Percentiles rank a stretch among this genome's conserved stretches.
phyloP scores from a whole-genome alignment of 352 stramenopile genomes.

The Phytophthora colocasiae region DNA sequence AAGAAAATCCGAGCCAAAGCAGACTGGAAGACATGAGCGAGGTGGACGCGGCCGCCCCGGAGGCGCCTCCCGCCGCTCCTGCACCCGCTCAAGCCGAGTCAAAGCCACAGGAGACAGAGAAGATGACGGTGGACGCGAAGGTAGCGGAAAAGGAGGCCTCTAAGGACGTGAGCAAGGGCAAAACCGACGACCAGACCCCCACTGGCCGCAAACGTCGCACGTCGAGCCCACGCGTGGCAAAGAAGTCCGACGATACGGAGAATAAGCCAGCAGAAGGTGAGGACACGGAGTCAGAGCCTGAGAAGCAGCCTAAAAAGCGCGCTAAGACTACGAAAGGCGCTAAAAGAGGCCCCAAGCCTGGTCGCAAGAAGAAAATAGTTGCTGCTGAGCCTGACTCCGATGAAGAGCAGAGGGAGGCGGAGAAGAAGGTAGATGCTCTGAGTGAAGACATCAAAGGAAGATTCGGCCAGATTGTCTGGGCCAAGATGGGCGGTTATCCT shows the following conservation, averaged over 20 bases:
- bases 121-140: constrained; percentile 13
- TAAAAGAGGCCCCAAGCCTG: constrained; percentile 41
- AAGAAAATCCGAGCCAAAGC: constrained; percentile 42
- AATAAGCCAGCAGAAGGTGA: constrained; percentile 30
- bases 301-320: constrained; percentile 61
- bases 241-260: constrained; percentile 17
- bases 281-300: constrained; percentile 59
- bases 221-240: constrained; percentile 17
- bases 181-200: constrained; percentile 3
- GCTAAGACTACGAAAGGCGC: constrained; percentile 36
- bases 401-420: constrained; percentile 41
- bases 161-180: constrained; percentile 24
- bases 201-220: constrained; percentile 25
- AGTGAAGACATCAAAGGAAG: constrained; percentile 65
- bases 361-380: constrained; percentile 53
- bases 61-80: constrained; percentile 14
- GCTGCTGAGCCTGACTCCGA: constrained; percentile 17
- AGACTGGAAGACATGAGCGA: constrained; percentile 36
- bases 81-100: not conserved
- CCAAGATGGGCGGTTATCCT: constrained; percentile 83
- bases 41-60: constrained; percentile 9
- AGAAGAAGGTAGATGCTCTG: constrained; percentile 56
- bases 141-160: constrained; percentile 5
- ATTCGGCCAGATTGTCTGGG: constrained; percentile 83
- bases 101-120: constrained; percentile 11